These are phyloP conservation scores for Ailanthus altissimus DNA, from an alignment of 345 rosid species.

Conservation along the genomic window DNA sequence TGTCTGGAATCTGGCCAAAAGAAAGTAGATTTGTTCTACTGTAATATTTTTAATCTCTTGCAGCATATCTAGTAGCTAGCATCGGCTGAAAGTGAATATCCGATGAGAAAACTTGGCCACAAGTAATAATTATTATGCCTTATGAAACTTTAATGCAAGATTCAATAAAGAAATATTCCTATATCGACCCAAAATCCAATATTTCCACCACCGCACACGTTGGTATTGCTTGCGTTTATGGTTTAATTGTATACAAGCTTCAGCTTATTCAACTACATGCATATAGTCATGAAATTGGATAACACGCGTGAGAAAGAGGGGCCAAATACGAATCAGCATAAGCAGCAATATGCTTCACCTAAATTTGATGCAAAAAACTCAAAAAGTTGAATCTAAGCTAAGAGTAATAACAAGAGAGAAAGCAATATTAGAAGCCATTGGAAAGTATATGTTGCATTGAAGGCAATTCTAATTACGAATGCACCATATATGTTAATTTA, in stretches of 20 bases:
- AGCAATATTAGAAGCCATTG: neutral
- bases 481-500: neutral
- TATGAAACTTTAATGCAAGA: constrained; percentile 7
- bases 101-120: neutral
- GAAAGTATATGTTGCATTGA: neutral
- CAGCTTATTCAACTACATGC: neutral
- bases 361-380: no score
- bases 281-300: neutral
- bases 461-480: neutral
- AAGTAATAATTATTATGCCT: constrained; percentile 11
- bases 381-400: neutral
- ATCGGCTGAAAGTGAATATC: neutral
- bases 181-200: neutral
- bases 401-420: neutral
- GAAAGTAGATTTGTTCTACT: constrained; percentile 16
- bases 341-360: neutral
- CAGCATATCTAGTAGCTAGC: neutral
- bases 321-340: neutral
- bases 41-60: neutral
- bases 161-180: constrained; percentile 7
- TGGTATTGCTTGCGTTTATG: neutral
- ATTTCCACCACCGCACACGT: neutral
- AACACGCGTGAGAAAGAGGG: neutral
- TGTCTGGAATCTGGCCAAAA: constrained; percentile 30
- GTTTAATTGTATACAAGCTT: neutral